Evolutionary conservation across 2,329 filamentous ascomycete genomes (phyloP), one percentile per base, ranked within the genome.

Genomic region (Epichloe aotearoae): DNA sequence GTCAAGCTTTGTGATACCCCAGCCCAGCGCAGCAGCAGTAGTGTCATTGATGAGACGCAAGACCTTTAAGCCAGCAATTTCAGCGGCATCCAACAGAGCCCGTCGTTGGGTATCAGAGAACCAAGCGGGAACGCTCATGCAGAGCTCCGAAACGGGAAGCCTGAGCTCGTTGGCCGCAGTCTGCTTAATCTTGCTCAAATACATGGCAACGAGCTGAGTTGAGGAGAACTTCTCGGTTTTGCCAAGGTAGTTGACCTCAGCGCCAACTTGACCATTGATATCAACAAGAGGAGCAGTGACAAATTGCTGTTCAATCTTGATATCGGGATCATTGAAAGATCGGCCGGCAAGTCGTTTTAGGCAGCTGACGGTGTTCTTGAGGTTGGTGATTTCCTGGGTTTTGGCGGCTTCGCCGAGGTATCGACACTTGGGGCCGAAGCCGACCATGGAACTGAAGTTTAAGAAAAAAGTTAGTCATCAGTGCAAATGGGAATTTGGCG

Each of bases 311-410:
- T 98, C 93, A 65, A 93, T 79, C 72, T 89, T 80, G 56, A 95
- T 78, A 77, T 98, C 93, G 66, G 93, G 89, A 66, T 98, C 93
- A 68, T 77, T 84, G 72, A 91, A 79, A 56, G 79, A 76, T 66
- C 93, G 88, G 65, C 93, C 93, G 64, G 86, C 85, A 61, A 98
- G 83, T 64, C 93, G 88, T 76, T 95, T 95, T 63, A 98, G 80
- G 59, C 82, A 90, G 69, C 82, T 77, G 73, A 98, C 87, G 60
- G 93, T 98, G 80, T 98, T 98, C 78, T 97, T 98, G 65, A 97
- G 82, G 78, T 98, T 98, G 65, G 91, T 95, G 67, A 95, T 94
- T 74, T 98, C 93, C 74, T 96, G 91, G 59, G 91, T 97, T 82
- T 97, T 97, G 60, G 93, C 93, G 52, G 87, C 72, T 75, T 98